These are phyloP conservation scores for Boletellus dicymbophilus DNA, from an alignment of 1,284 basidiomycete species.

Conservation along the genomic window DNA sequence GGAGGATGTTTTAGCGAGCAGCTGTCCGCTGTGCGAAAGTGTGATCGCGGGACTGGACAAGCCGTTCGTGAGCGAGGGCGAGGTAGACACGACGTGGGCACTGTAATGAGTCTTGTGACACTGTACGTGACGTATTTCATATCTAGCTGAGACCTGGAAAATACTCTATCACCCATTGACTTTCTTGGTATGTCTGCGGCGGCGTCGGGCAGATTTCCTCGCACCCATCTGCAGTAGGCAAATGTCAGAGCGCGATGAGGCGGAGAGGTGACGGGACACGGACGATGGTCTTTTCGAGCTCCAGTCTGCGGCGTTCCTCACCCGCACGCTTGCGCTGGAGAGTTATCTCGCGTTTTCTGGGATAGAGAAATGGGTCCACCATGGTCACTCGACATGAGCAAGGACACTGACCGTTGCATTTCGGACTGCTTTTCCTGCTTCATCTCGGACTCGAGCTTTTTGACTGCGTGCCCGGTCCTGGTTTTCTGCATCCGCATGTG, in stretches of 20 bases:
- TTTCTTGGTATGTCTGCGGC: conserved; percentile 72
- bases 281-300: conserved; percentile 75
- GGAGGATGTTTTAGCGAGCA: conserved; percentile 85
- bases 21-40: conserved; percentile 90
- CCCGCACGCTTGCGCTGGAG: conserved; percentile 67
- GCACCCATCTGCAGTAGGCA: conserved; percentile 76
- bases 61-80: conserved; percentile 82
- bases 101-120: conserved; percentile 44
- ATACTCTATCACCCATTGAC: conserved; percentile 54
- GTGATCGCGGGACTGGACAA: conserved; percentile 84
- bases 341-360: conserved; percentile 66
- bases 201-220: conserved; percentile 68
- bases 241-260: conserved; percentile 6
- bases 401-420: conserved; percentile 48
- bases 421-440: conserved; percentile 77
- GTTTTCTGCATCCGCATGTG: conserved; percentile 68
- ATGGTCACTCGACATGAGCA: neutral
- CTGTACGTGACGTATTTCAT: conserved; percentile 7
- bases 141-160: too few species aligned
- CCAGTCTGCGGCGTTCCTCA: conserved; percentile 68
- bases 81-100: conserved; percentile 81
- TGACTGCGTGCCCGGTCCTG: conserved; percentile 64
- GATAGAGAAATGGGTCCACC: conserved; percentile 6
- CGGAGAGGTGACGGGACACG: conserved; percentile 1
- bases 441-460: conserved; percentile 70